Conservation (phyloP, 768 basidiomycete species). For the Astraeus odoratus region DNA sequence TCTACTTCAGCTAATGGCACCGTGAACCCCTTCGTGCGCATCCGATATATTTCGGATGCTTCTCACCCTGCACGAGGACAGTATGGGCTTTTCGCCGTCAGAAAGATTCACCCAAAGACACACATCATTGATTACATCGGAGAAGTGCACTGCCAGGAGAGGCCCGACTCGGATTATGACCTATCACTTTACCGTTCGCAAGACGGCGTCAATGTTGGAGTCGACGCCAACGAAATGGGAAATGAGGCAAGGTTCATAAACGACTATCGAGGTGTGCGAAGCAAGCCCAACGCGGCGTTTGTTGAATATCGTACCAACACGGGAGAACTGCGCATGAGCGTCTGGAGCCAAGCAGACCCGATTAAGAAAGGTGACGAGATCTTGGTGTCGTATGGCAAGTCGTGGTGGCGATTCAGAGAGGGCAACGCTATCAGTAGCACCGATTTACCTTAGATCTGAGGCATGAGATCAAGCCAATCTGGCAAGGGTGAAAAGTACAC, state of each 20-base stretch:
- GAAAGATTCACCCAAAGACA: constrained; percentile 57
- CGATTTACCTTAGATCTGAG: background rate
- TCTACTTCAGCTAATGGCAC: constrained; percentile 5
- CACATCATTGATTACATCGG: constrained; percentile 80
- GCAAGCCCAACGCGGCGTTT: constrained; percentile 67
- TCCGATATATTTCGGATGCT: constrained; percentile 47
- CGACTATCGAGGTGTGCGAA: constrained; percentile 76
- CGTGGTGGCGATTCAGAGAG: constrained; percentile 65
- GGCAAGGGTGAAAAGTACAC: background rate
- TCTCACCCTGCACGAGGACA: constrained; percentile 77
- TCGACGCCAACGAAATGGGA: constrained; percentile 70
- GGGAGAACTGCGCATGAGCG: constrained; percentile 70
- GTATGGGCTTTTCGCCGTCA: constrained; percentile 71
- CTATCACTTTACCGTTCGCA: constrained; percentile 64
- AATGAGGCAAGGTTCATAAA: constrained; percentile 90
- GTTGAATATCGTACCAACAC: constrained; percentile 42
- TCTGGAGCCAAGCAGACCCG: constrained; percentile 55
- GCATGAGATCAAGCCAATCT: background rate
- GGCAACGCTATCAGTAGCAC: background rate
- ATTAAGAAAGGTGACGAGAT: constrained; percentile 82
- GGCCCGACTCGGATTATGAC: constrained; percentile 79
- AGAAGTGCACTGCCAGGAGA: constrained; percentile 74
- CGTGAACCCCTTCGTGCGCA: constrained; percentile 37
- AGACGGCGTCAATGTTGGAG: constrained; percentile 57
- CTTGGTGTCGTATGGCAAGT: constrained; percentile 82